phyloP scores from a whole-genome alignment of 306 rosid species.

The Glycyrrhiza uralensis region DNA sequence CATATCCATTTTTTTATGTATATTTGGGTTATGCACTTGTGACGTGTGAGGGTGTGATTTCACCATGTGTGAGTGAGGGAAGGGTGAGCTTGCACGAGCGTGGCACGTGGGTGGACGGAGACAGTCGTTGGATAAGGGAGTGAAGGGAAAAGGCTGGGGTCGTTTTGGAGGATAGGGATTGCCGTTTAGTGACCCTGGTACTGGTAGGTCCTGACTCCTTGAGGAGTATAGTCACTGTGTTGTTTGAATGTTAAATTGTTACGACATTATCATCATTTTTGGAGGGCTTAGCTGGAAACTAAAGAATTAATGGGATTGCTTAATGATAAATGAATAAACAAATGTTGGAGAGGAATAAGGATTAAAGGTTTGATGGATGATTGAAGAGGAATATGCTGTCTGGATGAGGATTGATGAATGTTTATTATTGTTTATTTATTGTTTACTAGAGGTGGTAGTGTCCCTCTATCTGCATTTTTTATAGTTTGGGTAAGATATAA shows the following conservation, averaged over 20 bases:
- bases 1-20: slow-evolving; percentile 26
- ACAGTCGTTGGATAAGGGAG: slow-evolving; percentile 18
- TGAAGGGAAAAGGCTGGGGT: slow-evolving; percentile 20
- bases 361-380: background rate
- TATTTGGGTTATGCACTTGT: background rate
- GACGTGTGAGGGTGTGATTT: slow-evolving; percentile 27
- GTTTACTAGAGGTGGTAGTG: too few relatives aligned
- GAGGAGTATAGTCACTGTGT: background rate
- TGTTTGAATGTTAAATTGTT: background rate
- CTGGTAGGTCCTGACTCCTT: background rate
- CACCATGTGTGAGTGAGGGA: background rate
- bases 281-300: background rate
- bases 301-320: background rate
- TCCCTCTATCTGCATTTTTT: too few relatives aligned
- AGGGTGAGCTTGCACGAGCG: slow-evolving; percentile 19
- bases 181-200: slow-evolving; percentile 28
- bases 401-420: background rate
- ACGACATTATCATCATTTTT: background rate
- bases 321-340: background rate
- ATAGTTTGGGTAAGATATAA: too few relatives aligned
- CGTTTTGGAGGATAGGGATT: slow-evolving; percentile 24
- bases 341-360: background rate
- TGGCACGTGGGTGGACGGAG: slow-evolving; percentile 41
- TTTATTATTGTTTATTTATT: background rate
- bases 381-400: background rate